Conservation (phyloP, 257 asterid species). For the Primulina tabacum region DNA sequence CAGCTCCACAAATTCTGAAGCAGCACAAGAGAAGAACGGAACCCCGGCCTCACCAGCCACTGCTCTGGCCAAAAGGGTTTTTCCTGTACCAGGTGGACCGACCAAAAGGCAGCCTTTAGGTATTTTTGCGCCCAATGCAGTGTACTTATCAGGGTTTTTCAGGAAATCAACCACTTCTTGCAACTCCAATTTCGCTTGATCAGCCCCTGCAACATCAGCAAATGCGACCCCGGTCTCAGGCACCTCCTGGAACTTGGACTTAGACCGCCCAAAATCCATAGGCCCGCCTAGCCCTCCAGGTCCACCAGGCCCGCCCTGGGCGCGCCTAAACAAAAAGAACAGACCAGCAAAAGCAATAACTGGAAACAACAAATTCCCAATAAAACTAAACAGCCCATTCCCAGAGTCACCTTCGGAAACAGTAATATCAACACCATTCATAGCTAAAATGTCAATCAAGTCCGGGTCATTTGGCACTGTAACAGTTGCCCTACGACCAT, state of each 20-base stretch:
- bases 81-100: slow-evolving; percentile 97
- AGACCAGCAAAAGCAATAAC: slow-evolving; percentile 79
- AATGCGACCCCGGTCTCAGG: slow-evolving; percentile 93
- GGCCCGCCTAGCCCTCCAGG: slow-evolving; percentile 98
- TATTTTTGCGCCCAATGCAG: slow-evolving; percentile 91
- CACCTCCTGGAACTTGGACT: slow-evolving; percentile 95
- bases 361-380: slow-evolving; percentile 80
- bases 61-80: slow-evolving; percentile 95
- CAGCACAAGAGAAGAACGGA: slow-evolving; percentile 97
- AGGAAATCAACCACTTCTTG: slow-evolving; percentile 97
- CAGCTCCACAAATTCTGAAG: slow-evolving; percentile 91
- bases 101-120: slow-evolving; percentile 96
- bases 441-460: slow-evolving; percentile 83
- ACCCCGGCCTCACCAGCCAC: slow-evolving; percentile 97
- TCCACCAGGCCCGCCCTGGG: slow-evolving; percentile 98
- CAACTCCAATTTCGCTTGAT: slow-evolving; percentile 93
- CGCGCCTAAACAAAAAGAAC: slow-evolving; percentile 69
- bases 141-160: slow-evolving; percentile 94
- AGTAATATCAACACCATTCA: slow-evolving; percentile 93
- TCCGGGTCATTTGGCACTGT: slow-evolving; percentile 95
- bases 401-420: slow-evolving; percentile 94
- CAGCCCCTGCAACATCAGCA: slow-evolving; percentile 97
- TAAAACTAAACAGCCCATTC: slow-evolving; percentile 69
- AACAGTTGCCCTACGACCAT: slow-evolving; percentile 81
- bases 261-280: slow-evolving; percentile 95